Percentiles rank a stretch among this genome's conserved stretches.
These are phyloP conservation scores for Ilex aquifolium DNA, from an alignment of 257 asterid genomes.

Conservation along the genomic window DNA sequence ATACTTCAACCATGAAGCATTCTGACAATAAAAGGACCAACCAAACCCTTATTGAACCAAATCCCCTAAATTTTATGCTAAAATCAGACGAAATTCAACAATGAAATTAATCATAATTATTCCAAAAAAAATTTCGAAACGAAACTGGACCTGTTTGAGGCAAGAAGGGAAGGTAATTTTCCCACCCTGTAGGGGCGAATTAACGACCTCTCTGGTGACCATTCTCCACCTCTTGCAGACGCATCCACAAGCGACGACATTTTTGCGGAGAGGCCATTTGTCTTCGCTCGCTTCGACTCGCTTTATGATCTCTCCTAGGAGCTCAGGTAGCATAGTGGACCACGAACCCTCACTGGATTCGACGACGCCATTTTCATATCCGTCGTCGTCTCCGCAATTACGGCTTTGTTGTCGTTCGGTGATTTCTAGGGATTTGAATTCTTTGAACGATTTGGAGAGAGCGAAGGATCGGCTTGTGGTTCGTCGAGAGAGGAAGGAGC, in stretches of 20 bases:
- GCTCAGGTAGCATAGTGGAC: constrained; percentile 83
- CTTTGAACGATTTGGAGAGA: constrained; percentile 49
- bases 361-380: neutral
- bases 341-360: constrained; percentile 20
- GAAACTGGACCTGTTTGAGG: constrained; percentile 59
- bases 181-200: constrained; percentile 40
- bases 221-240: constrained; percentile 92
- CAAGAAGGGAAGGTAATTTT: constrained; percentile 85
- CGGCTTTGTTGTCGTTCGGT: neutral
- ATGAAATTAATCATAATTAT: neutral
- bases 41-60: too few species aligned
- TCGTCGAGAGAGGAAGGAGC: constrained; percentile 67
- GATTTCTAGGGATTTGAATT: constrained; percentile 26
- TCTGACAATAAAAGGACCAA: too few species aligned
- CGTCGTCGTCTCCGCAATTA: constrained; percentile 19
- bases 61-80: too few species aligned
- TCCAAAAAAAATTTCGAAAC: neutral
- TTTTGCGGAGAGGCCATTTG: constrained; percentile 75
- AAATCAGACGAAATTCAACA: neutral
- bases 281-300: constrained; percentile 74
- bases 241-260: constrained; percentile 85
- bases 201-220: constrained; percentile 66
- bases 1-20: too few species aligned
- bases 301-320: constrained; percentile 63
- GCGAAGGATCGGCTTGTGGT: constrained; percentile 54